phyloP scores from a whole-genome alignment of 306 rosid species.

The Elaeagnus macrophylla region DNA sequence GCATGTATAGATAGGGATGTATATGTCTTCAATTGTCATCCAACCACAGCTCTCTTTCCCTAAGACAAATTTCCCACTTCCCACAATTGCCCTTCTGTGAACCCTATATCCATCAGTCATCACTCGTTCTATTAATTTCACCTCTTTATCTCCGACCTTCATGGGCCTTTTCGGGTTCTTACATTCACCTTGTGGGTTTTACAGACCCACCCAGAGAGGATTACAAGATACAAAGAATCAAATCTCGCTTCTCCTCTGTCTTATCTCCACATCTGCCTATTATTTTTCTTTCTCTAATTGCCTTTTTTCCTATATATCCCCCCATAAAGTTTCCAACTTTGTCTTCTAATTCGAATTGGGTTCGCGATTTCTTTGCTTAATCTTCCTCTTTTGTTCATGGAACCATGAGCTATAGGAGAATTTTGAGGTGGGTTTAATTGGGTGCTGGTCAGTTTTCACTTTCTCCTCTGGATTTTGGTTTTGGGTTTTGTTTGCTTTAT shows the following conservation, averaged over 20 bases:
- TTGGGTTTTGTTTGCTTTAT: neutral
- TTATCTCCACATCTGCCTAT: neutral
- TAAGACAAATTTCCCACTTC: slow-evolving; percentile 8
- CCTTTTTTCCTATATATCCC: neutral
- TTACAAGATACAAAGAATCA: slow-evolving; percentile 1
- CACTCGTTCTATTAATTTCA: neutral
- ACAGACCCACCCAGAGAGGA: slow-evolving; percentile 5
- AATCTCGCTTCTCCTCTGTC: neutral
- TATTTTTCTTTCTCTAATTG: neutral
- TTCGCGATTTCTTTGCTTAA: neutral
- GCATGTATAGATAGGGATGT: slow-evolving; percentile 9
- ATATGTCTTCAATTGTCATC: slow-evolving; percentile 28
- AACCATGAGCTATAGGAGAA: neutral
- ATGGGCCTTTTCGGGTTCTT: slow-evolving; percentile 35
- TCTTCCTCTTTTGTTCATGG: neutral
- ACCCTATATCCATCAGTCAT: slow-evolving; percentile 24
- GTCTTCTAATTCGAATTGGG: neutral
- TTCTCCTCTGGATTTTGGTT: slow-evolving; percentile 8
- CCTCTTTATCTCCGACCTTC: slow-evolving; percentile 19
- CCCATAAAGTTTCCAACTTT: neutral
- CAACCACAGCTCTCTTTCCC: slow-evolving; percentile 23
- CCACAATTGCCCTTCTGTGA: slow-evolving; percentile 38
- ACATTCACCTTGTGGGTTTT: neutral
- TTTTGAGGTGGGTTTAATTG: slow-evolving; percentile 4
- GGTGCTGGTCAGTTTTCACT: neutral